Conservation (phyloP, 768 basidiomycete species). For the Phaeotremella fagi region DNA sequence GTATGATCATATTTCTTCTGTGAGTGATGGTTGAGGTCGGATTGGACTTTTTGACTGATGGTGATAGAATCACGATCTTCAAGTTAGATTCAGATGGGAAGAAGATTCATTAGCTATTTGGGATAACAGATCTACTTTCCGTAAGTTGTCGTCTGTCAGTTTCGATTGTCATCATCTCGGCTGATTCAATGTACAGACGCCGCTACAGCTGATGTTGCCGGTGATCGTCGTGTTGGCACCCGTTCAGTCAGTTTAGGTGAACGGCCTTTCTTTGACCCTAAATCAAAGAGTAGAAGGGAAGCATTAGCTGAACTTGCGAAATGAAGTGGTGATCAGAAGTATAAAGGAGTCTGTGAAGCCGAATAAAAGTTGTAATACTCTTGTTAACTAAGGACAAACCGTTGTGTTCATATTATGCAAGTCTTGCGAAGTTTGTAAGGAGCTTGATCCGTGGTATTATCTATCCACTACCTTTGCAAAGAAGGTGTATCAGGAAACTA, state of each 20-base stretch:
- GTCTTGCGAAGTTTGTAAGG: background rate
- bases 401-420: no score
- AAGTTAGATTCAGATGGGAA: constrained; percentile 53
- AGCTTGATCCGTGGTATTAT: no score
- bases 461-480: no score
- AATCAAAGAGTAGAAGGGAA: constrained; percentile 19
- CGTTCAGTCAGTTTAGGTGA: constrained; percentile 59
- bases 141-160: constrained; percentile 3
- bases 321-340: no score
- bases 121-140: constrained; percentile 57
- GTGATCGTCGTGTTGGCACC: constrained; percentile 49
- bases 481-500: no score
- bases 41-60: background rate
- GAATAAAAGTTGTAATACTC: no score
- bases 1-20: constrained; percentile 53
- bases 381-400: no score
- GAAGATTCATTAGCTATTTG: constrained; percentile 59
- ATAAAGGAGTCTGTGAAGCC: no score
- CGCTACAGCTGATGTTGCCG: constrained; percentile 27
- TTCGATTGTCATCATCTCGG: no score
- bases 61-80: constrained; percentile 58
- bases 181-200: no score
- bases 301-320: constrained; percentile 21
- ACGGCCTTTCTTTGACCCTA: constrained; percentile 54
- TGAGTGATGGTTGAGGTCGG: constrained; percentile 3